Conservation (phyloP, 2,329 filamentous ascomycete species). For the Talaromyces marneffei region DNA sequence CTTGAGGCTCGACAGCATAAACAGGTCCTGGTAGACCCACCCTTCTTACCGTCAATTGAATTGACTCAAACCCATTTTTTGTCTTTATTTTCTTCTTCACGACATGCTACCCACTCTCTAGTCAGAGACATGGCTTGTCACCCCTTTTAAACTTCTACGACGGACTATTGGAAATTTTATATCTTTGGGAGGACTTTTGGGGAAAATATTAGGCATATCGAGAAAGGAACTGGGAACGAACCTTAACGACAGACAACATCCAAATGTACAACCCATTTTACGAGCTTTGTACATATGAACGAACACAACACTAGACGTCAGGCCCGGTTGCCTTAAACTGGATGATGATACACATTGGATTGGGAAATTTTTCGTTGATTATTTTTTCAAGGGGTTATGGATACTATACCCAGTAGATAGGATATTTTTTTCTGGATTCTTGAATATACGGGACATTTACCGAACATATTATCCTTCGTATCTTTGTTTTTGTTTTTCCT, state of each 20-base stretch:
- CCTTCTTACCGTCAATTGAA: neutral
- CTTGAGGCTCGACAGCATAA: neutral
- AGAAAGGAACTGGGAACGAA: neutral
- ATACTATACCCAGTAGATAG: conserved; percentile 4
- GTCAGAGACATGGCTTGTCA: neutral
- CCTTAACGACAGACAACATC: neutral
- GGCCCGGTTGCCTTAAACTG: conserved; percentile 6
- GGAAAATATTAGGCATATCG: neutral
- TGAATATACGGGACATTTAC: neutral
- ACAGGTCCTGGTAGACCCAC: conserved; percentile 1
- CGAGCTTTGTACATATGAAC: neutral
- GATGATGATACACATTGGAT: conserved; percentile 4
- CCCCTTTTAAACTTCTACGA: conserved; percentile 4
- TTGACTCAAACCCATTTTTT: neutral
- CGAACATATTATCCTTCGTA: neutral
- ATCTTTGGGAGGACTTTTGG: neutral
- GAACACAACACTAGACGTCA: neutral
- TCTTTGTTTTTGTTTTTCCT: neutral
- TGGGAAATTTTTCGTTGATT: neutral
- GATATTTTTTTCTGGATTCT: neutral
- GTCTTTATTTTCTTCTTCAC: neutral
- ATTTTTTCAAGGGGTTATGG: neutral
- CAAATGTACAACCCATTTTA: neutral
- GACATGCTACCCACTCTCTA: neutral
- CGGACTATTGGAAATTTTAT: neutral